Percentiles rank a stretch among this genome's conserved stretches.
phyloP scores from a whole-genome alignment of 169 alveolate species.

The Plasmodium gallinaceum region DNA sequence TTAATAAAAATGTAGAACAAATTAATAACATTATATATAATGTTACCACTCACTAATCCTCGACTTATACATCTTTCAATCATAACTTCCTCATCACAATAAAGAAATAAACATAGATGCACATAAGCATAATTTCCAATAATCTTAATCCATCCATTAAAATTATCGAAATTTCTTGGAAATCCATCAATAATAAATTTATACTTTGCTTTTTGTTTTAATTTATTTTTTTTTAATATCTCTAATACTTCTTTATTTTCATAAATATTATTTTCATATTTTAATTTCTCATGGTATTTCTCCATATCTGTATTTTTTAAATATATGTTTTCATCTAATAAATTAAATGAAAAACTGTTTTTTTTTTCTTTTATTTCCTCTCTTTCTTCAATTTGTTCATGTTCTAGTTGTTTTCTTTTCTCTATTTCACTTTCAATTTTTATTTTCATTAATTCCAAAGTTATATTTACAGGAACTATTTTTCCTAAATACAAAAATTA shows the following conservation, averaged over 20 bases:
- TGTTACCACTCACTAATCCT: conserved; percentile 77
- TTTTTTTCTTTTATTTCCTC: conserved; percentile 3
- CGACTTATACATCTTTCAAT: conserved; percentile 80
- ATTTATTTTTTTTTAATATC: conserved; percentile 54
- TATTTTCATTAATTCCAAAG: conserved; percentile 89
- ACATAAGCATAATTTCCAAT: conserved; percentile 79
- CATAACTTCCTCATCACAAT: conserved; percentile 80
- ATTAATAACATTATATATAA: neutral
- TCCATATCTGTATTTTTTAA: conserved; percentile 45
- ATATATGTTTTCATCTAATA: conserved; percentile 36
- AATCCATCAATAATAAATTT: conserved; percentile 96
- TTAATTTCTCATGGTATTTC: conserved; percentile 35
- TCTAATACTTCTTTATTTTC: conserved; percentile 57
- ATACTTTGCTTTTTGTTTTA: conserved; percentile 70
- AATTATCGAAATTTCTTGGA: conserved; percentile 95
- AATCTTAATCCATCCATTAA: conserved; percentile 88
- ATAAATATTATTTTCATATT: conserved; percentile 51
- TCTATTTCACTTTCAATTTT: conserved; percentile 87
- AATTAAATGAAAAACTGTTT: conserved; percentile 56
- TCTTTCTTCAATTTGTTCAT: neutral
- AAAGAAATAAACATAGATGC: conserved; percentile 78
- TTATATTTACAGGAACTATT: conserved; percentile 95
- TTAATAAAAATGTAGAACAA: too few relatives aligned
- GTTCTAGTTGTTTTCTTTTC: conserved; percentile 85
- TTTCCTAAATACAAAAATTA: conserved; percentile 82